These are phyloP conservation scores for Monosporascus sp. DNA, from an alignment of 2,329 filamentous ascomycete species.

Conservation along the genomic window DNA sequence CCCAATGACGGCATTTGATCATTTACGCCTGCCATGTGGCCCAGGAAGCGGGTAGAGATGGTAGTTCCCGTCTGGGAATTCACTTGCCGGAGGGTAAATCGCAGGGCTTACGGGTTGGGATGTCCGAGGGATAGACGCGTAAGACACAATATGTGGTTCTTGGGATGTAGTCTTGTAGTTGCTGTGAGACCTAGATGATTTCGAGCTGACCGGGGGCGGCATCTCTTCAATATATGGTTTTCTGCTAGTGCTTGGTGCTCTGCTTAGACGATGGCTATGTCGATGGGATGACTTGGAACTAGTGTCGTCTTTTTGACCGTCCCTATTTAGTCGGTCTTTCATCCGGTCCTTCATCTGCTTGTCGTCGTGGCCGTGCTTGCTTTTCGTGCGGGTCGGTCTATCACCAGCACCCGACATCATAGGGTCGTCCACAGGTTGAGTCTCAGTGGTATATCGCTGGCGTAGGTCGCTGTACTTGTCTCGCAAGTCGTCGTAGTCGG, in stretches of 20 bases:
- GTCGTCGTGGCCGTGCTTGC: slow-evolving; percentile 6
- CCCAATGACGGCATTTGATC: not conserved
- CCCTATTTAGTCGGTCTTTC: slow-evolving; percentile 6
- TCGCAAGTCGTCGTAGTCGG: slow-evolving; percentile 1
- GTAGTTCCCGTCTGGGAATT: not conserved
- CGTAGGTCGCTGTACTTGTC: slow-evolving; percentile 6
- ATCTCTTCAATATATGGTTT: slow-evolving; percentile 17
- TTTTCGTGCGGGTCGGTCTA: slow-evolving; percentile 8
- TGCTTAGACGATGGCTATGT: slow-evolving; percentile 9
- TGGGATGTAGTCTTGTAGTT: slow-evolving; percentile 8
- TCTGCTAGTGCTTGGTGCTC: slow-evolving; percentile 5
- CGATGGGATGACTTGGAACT: slow-evolving; percentile 3
- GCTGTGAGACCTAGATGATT: slow-evolving; percentile 2
- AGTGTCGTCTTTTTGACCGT: slow-evolving; percentile 6
- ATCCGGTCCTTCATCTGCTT: slow-evolving; percentile 6
- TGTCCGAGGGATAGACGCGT: slow-evolving; percentile 7
- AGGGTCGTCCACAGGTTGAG: slow-evolving; percentile 3
- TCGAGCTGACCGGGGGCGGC: slow-evolving; percentile 6
- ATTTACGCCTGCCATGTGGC: not conserved
- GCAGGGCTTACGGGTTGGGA: slow-evolving; percentile 2
- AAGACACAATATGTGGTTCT: not conserved
- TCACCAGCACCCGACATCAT: not conserved
- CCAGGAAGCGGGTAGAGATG: not conserved
- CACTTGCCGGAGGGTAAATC: not conserved
- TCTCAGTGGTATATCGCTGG: slow-evolving; percentile 2